A percentile compares a stretch with the other conserved stretches of the same genome.
phyloP scores from a whole-genome alignment of 2,329 filamentous ascomycete species.

The Sporothrix curviconia region DNA sequence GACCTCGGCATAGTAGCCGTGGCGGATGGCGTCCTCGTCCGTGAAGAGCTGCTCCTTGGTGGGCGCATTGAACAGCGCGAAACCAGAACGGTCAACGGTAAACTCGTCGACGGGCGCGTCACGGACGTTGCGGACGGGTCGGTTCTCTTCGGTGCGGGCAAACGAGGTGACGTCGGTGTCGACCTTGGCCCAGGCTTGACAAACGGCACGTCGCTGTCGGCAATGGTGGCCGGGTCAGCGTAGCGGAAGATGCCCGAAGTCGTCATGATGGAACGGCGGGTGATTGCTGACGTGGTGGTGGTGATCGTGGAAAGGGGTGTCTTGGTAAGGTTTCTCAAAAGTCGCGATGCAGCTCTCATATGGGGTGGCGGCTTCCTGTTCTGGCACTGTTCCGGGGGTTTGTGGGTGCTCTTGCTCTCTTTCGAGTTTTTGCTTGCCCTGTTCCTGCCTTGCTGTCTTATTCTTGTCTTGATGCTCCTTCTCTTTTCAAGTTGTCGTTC shows the following conservation, averaged over 20 bases:
- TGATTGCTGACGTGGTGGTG: slow-evolving; percentile 31
- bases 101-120: slow-evolving; percentile 45
- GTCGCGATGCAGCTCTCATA: no score
- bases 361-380: no score
- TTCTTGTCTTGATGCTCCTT: no score
- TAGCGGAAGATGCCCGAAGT: slow-evolving; percentile 45
- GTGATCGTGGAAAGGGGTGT: not conserved
- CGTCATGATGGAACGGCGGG: slow-evolving; percentile 28
- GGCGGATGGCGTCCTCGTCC: slow-evolving; percentile 48
- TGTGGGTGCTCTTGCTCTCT: not conserved
- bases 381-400: not conserved
- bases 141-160: slow-evolving; percentile 37
- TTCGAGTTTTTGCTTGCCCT: not conserved
- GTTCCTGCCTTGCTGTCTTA: no score
- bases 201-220: slow-evolving; percentile 26
- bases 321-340: no score
- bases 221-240: slow-evolving; percentile 47
- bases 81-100: slow-evolving; percentile 52
- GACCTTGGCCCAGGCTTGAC: slow-evolving; percentile 60
- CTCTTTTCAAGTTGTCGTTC: not conserved
- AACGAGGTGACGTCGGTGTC: slow-evolving; percentile 53
- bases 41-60: slow-evolving; percentile 48
- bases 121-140: slow-evolving; percentile 50
- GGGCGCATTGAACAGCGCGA: slow-evolving; percentile 45
- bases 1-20: slow-evolving; percentile 55